A percentile compares a stretch with the other conserved stretches of the same genome.
phyloP scores from a whole-genome alignment of 1,284 basidiomycete species.

The Meira nashicola region DNA sequence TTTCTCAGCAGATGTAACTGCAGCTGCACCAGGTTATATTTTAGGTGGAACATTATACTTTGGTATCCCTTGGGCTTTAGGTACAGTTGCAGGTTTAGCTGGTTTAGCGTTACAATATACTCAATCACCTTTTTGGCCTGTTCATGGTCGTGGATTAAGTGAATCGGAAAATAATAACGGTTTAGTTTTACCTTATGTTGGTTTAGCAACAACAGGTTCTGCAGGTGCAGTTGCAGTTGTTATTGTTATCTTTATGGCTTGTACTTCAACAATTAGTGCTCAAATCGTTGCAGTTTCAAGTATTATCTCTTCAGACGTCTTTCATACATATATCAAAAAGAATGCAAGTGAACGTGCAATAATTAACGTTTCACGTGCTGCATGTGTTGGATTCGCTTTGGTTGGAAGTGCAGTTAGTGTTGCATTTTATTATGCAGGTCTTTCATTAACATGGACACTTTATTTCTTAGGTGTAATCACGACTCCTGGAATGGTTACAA shows the following conservation, averaged over 20 bases:
- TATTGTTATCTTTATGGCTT: conserved; percentile 43
- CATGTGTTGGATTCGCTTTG: conserved; percentile 40
- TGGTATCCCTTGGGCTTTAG: conserved; percentile 42
- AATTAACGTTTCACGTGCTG: conserved; percentile 28
- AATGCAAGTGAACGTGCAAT: conserved; percentile 28
- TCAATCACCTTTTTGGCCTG: conserved; percentile 37
- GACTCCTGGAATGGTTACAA: conserved; percentile 19
- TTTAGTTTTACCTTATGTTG: conserved; percentile 34
- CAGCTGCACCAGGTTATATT: conserved; percentile 42
- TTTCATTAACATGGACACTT: conserved; percentile 40
- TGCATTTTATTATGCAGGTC: conserved; percentile 36
- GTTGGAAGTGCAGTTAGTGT: conserved; percentile 28
- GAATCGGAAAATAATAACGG: conserved; percentile 29
- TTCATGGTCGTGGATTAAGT: conserved; percentile 26
- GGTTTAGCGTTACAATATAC: conserved; percentile 16
- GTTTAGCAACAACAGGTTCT: conserved; percentile 34
- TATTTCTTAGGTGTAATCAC: conserved; percentile 33
- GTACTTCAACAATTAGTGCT: conserved; percentile 37
- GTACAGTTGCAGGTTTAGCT: conserved; percentile 36
- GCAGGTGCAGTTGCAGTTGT: conserved; percentile 43
- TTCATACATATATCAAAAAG: conserved; percentile 37
- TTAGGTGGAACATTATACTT: conserved; percentile 46
- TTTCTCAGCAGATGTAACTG: conserved; percentile 34
- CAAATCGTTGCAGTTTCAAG: conserved; percentile 42
- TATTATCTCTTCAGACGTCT: conserved; percentile 39